A percentile compares a stretch with the other conserved stretches of the same genome.
Evolutionary conservation across 1,284 basidiomycete genomes (phyloP).

Genomic region (Cryptococcus sp.): DNA sequence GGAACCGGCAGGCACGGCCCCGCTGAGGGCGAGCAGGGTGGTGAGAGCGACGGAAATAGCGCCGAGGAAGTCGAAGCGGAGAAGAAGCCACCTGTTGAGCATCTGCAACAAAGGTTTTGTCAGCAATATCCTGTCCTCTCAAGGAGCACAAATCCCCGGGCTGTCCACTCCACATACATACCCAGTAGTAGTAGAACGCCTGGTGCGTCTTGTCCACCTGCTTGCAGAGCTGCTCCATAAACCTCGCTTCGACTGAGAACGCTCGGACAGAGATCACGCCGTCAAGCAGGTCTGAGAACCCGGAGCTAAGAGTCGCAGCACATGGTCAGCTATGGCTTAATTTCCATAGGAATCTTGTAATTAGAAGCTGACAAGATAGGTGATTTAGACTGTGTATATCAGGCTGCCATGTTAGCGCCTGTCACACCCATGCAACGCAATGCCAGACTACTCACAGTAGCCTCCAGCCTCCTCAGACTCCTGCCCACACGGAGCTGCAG

Average conservation of each 20-base stretch:
- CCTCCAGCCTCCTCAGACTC: conserved; percentile 72
- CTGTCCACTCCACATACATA: conserved; percentile 17
- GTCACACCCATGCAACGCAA: not conserved
- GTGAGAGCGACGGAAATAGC: conserved; percentile 71
- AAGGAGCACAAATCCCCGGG: not conserved
- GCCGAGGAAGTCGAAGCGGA: conserved; percentile 74
- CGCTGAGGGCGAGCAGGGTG: conserved; percentile 69
- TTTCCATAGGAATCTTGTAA: conserved; percentile 48
- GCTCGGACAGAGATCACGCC: conserved; percentile 84
- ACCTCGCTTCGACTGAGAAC: conserved; percentile 76
- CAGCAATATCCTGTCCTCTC: no score
- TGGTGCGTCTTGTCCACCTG: conserved; percentile 65
- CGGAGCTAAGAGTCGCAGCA: conserved; percentile 46
- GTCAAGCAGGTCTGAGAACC: conserved; percentile 71
- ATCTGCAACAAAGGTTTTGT: not conserved
- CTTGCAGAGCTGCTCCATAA: conserved; percentile 65
- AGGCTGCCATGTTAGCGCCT: conserved; percentile 1
- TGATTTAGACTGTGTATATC: conserved; percentile 22
- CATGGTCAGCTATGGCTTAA: not conserved
- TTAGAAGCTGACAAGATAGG: conserved; percentile 43
- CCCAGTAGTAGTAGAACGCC: conserved; percentile 50
- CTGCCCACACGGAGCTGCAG: conserved; percentile 59
- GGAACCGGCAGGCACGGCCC: conserved; percentile 65
- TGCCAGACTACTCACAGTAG: conserved; percentile 29
- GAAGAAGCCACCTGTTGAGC: conserved; percentile 33